A percentile compares a stretch with the other conserved stretches of the same genome.
These are phyloP conservation scores for Microglena sp. DNA, from an alignment of 139 green algal genomes.

Conservation along the genomic window DNA sequence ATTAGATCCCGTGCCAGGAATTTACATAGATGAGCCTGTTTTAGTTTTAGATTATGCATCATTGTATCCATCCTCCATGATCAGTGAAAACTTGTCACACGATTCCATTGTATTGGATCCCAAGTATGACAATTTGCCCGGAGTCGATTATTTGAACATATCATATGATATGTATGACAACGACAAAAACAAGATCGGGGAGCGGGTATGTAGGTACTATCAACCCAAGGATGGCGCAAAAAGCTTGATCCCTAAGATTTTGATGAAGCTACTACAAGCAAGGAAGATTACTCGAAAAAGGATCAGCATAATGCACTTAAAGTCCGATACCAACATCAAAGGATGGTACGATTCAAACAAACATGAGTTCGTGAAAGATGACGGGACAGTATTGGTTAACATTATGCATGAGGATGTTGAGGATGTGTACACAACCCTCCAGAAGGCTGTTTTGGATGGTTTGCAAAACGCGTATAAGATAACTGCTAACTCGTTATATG, in stretches of 20 bases:
- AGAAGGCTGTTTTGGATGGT: conserved; percentile 17
- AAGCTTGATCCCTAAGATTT: conserved; percentile 10
- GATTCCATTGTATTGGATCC: conserved; percentile 10
- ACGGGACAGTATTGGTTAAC: too few species aligned
- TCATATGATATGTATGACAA: conserved; percentile 6
- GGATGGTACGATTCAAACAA: too few species aligned
- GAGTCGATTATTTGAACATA: conserved; percentile 11
- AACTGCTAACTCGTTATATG: conserved; percentile 18
- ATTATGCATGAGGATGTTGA: background rate
- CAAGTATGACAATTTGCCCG: conserved; percentile 14
- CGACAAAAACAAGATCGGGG: background rate
- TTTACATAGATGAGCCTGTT: conserved; percentile 22
- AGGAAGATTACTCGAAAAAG: conserved; percentile 7
- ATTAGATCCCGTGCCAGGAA: conserved; percentile 6
- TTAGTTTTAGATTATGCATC: conserved; percentile 20
- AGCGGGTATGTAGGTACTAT: background rate
- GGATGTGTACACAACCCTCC: conserved; percentile 10
- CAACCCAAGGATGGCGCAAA: conserved; percentile 1
- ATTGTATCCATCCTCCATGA: conserved; percentile 18
- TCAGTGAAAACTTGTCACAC: conserved; percentile 14
- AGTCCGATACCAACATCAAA: too few species aligned
- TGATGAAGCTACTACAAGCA: conserved; percentile 2
- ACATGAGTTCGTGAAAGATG: too few species aligned
- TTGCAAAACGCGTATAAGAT: conserved; percentile 24
- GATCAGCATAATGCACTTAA: too few species aligned